Evolutionary conservation across 2,329 filamentous ascomycete genomes (phyloP).

Genomic region (Aspergillus ruber): DNA sequence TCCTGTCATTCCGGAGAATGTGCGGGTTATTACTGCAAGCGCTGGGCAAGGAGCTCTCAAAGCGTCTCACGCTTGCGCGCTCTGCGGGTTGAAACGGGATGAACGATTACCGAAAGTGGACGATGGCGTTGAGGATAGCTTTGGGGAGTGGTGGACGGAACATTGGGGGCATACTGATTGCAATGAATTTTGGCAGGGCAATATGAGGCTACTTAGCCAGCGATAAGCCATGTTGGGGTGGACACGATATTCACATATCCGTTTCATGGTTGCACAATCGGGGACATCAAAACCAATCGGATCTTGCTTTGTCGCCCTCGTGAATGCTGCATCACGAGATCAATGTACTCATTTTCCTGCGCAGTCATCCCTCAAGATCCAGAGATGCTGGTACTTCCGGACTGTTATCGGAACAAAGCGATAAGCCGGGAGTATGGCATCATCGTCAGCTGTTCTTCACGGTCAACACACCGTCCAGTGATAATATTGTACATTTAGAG

Average conservation of each 20-base stretch:
- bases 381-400: no score
- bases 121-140: constrained; percentile 74
- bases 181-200: constrained; percentile 75
- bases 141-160: constrained; percentile 95
- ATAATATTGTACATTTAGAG: no score
- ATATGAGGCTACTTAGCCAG: constrained; percentile 64
- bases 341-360: no score
- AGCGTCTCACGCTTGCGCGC: constrained; percentile 67
- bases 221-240: constrained; percentile 42
- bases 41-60: constrained; percentile 61
- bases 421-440: no score
- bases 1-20: constrained; percentile 65
- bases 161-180: constrained; percentile 78
- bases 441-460: no score
- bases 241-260: not conserved
- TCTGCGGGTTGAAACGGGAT: constrained; percentile 83
- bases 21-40: constrained; percentile 60
- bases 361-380: no score
- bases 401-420: no score
- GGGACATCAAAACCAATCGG: no score
- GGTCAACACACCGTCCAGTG: no score
- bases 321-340: no score
- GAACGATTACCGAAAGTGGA: constrained; percentile 75
- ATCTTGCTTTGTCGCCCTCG: no score
- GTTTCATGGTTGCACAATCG: no score